These are phyloP conservation scores for Penicillium herquei DNA, from an alignment of 495 filamentous ascomycete genomes.

Conservation along the genomic window DNA sequence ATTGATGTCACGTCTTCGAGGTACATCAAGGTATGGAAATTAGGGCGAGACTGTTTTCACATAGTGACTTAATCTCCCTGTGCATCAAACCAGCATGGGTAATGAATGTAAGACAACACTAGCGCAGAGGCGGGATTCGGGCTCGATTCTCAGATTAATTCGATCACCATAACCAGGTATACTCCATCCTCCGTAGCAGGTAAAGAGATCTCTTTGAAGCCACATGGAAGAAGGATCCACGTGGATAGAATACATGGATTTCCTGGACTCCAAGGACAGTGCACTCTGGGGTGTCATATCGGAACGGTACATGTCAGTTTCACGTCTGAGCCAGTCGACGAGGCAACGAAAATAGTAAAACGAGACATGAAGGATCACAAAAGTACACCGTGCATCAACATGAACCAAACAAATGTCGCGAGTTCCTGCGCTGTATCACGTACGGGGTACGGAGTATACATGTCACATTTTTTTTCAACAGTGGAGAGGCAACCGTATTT, in stretches of 20 bases:
- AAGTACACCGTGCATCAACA: background rate
- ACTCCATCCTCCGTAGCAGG: background rate
- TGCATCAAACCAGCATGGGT: no score
- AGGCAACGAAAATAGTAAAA: slow-evolving; percentile 1
- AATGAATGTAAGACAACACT: no score
- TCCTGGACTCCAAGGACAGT: background rate
- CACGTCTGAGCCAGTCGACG: background rate
- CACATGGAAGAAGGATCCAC: slow-evolving; percentile 1
- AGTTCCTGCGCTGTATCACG: slow-evolving; percentile 12
- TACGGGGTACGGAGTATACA: slow-evolving; percentile 10
- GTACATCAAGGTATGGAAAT: background rate
- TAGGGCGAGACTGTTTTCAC: no score
- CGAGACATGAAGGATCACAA: background rate
- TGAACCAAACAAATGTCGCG: slow-evolving; percentile 8
- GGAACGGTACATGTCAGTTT: slow-evolving; percentile 14
- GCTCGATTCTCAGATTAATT: no score
- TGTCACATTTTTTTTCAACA: slow-evolving; percentile 20
- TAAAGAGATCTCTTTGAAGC: background rate
- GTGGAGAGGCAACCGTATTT: background rate
- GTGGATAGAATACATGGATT: slow-evolving; percentile 1
- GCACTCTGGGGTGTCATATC: slow-evolving; percentile 7
- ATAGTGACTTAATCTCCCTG: no score
- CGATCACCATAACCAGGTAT: background rate
- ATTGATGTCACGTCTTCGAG: background rate
- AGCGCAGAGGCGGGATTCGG: no score